Base-by-base conservation (phyloP, 179 eudicot species). In the Spinacia oleracea region DNA sequence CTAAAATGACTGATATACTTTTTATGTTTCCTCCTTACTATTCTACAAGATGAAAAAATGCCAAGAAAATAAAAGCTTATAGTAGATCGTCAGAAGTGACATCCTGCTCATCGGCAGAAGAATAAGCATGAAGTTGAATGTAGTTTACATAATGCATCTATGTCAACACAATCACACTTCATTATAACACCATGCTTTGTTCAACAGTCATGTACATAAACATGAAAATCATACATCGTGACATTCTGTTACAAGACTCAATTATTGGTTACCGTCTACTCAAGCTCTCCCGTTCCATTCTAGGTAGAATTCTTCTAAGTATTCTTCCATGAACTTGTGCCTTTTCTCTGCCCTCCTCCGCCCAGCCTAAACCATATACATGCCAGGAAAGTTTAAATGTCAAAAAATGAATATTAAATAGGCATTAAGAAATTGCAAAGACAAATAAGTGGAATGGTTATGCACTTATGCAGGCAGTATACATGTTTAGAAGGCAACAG, bases 251-350 rank as follows among this genome's bases (percentile, higher is more conserved):
- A 58, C 68, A 76, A 74, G 77, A 32, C 76, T 31, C 43, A 32
- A 50, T 35, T 35, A 20, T 23, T 38, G 7, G 67, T 46, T 70
- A 80, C 79, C 74, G 77, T 43, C 64, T 23, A 53, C 74, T 93
- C 85, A 95, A 69, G 90, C 92, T 75, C 73, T 85, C 53, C 92
- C 97, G 75, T 89, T 90, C 95, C 98, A 95, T 83, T 93, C 98
- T 32, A 90, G 86, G 71, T 95, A 91, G 70, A 95, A 93, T 83
- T 93, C 95, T 79, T 87, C 83, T 73, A 95, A 58, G 81, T 89
- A 95, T 73, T 91, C 90, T 88, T 91, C 93, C 98, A 95, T 95
- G 83, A 95, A 93, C 75, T 89, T 90, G 91, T 95, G 98, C 85
- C 97, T 88, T 81, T 78, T 89, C 87, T 88, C 93, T 55, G 98